A percentile compares a stretch with the other conserved stretches of the same genome.
phyloP scores from a whole-genome alignment of 805 yeast species.

The Ogataea paraovalis region DNA sequence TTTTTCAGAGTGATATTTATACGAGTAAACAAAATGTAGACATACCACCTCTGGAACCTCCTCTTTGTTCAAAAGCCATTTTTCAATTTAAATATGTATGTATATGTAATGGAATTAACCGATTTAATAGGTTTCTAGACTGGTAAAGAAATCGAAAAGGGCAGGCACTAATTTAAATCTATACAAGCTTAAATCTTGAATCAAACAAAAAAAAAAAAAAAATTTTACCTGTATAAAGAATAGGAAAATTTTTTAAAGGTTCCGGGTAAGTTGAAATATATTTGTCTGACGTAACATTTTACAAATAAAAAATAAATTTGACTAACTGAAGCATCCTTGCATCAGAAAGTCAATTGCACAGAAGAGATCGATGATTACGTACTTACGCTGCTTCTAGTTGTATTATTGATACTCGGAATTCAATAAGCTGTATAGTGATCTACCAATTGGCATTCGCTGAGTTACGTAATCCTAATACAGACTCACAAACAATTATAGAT shows the following conservation, averaged over 20 bases:
- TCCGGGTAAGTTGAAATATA: slow-evolving; percentile 1
- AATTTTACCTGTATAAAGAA: neutral
- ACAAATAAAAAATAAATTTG: no score
- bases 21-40: neutral
- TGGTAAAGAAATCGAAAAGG: neutral
- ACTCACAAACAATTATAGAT: no score
- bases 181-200: neutral
- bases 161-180: neutral
- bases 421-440: no score
- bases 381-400: no score
- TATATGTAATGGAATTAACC: slow-evolving; percentile 1
- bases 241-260: neutral
- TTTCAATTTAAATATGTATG: slow-evolving; percentile 8
- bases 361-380: no score
- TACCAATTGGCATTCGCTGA: no score
- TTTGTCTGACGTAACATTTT: no score
- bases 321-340: no score
- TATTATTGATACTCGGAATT: no score
- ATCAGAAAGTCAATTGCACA: no score
- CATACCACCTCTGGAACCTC: slow-evolving; percentile 45
- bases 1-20: neutral
- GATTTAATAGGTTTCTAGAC: neutral
- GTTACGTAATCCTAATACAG: no score
- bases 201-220: neutral
- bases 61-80: slow-evolving; percentile 59